A percentile compares a stretch with the other conserved stretches of the same genome.
phyloP scores from a whole-genome alignment of 345 rosid genomes.

The Rhizophora apiculata region DNA sequence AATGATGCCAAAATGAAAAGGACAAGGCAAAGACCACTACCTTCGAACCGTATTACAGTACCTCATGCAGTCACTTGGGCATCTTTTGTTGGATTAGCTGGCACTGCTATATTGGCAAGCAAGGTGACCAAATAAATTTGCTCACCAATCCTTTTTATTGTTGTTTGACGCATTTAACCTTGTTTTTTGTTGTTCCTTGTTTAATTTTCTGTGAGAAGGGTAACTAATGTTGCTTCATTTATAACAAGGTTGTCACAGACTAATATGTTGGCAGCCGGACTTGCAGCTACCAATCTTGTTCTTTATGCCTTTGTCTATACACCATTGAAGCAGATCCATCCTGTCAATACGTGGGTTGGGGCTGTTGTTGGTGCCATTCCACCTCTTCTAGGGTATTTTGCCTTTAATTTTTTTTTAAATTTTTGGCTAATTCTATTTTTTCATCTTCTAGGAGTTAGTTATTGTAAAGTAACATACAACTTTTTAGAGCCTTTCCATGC shows the following conservation, averaged over 20 bases:
- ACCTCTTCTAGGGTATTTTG: slow-evolving; percentile 86
- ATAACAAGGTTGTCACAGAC: slow-evolving; percentile 84
- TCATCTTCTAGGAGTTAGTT: too few relatives aligned
- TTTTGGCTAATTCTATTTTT: slow-evolving; percentile 8
- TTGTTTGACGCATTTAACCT: neutral
- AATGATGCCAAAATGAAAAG: slow-evolving; percentile 96
- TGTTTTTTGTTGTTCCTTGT: neutral
- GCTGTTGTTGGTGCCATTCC: slow-evolving; percentile 99
- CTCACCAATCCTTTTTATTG: slow-evolving; percentile 11
- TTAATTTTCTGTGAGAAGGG: slow-evolving; percentile 12
- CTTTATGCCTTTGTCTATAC: slow-evolving; percentile 25
- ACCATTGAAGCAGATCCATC: slow-evolving; percentile 88
- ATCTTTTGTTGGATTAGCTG: slow-evolving; percentile 63
- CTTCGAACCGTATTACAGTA: slow-evolving; percentile 68
- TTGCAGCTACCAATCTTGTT: slow-evolving; percentile 20
- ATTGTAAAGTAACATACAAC: too few relatives aligned
- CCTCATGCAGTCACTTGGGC: slow-evolving; percentile 85
- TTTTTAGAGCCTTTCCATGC: too few relatives aligned
- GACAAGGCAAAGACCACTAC: slow-evolving; percentile 78
- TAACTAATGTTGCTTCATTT: slow-evolving; percentile 34
- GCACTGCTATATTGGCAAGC: slow-evolving; percentile 70
- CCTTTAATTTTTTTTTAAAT: slow-evolving; percentile 71
- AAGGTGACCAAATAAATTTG: slow-evolving; percentile 49
- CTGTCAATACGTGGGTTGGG: slow-evolving; percentile 96
- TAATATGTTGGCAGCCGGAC: slow-evolving; percentile 87